Base-by-base conservation (phyloP, 176 grass and related monocot species). In the Melocanna baccifera region DNA sequence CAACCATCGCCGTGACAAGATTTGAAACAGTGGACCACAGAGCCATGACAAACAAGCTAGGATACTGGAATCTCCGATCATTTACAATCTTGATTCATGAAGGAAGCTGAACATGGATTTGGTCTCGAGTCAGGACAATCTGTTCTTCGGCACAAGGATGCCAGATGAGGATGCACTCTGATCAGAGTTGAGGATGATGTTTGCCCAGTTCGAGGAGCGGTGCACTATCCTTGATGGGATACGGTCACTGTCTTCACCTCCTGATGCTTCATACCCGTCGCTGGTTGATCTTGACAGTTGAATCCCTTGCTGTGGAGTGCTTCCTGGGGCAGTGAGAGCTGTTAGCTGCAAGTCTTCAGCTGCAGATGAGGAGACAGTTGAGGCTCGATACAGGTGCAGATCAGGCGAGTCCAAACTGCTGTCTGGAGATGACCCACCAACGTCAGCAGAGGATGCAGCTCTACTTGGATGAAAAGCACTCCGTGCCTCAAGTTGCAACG, bases 181-280 rank as follows among this genome's bases (percentile, higher is more conserved):
- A 72, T 90, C 89, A 11, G 84, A 69, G 61, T 48, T 90, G 75
- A 87, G 80, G 51, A 90, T 91, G 86, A 96, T 84, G 63, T 69
- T 93, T 43, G 96, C 85, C 96, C 96, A 99, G 78, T 99, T 99
- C 2, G 93, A 89, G 4, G 96, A 96, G 26, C 96, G 91, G 70
- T 99, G 96, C 63, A 99, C 92, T 80, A 99, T 99, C 65, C 93
- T 81, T 6, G 96, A 96, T 0, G 96, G 96, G 64, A 99, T 99
- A 13, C 96, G 90, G 56, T 99, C 96, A 9, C 92, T 95, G 74
- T 99, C 96, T 91, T 99, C 96, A 25, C 96, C 96, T 18, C 96
- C 96, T 77, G 96, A 99, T 72, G 96, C 96, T 93, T 99, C 96
- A 37, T 99, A 99, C 11, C 96, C 96, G 7, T 99, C 96, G 13